Conservation (phyloP, 176 grass and related monocot species). For the Paspalum notatum region DNA sequence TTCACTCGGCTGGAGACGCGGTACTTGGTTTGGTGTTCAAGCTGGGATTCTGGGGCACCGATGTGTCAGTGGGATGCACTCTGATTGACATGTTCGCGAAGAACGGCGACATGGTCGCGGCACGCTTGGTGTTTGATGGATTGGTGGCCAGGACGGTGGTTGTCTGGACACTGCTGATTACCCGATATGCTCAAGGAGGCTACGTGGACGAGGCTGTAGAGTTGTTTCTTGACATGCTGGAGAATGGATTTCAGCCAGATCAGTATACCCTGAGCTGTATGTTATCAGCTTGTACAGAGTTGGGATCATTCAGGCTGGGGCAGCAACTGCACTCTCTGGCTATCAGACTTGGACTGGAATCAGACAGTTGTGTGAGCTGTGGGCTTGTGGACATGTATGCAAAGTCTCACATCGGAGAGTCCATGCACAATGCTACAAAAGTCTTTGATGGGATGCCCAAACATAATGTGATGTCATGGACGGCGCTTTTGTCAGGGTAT, state of each 20-base stretch:
- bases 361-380: slow-evolving; percentile 76
- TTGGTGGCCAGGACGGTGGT: slow-evolving; percentile 60
- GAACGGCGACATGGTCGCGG: slow-evolving; percentile 52
- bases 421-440: slow-evolving; percentile 54
- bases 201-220: slow-evolving; percentile 48
- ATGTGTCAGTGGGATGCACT: slow-evolving; percentile 56
- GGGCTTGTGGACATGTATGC: slow-evolving; percentile 81
- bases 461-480: slow-evolving; percentile 78
- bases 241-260: slow-evolving; percentile 57
- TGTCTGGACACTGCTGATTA: slow-evolving; percentile 78
- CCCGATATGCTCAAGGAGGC: slow-evolving; percentile 52
- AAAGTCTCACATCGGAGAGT: slow-evolving; percentile 48
- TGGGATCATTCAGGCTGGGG: slow-evolving; percentile 59
- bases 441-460: slow-evolving; percentile 60
- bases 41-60: slow-evolving; percentile 55
- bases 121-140: slow-evolving; percentile 55
- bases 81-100: slow-evolving; percentile 82
- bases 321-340: slow-evolving; percentile 80
- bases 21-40: slow-evolving; percentile 53
- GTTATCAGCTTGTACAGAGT: slow-evolving; percentile 66
- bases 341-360: slow-evolving; percentile 48
- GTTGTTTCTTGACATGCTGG: slow-evolving; percentile 70
- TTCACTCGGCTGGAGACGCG: background rate
- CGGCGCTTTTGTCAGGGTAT: slow-evolving; percentile 76
- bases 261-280: slow-evolving; percentile 74